These are phyloP conservation scores for Calonectria ilicicola DNA, from an alignment of 2,329 filamentous ascomycete genomes.

Conservation along the genomic window DNA sequence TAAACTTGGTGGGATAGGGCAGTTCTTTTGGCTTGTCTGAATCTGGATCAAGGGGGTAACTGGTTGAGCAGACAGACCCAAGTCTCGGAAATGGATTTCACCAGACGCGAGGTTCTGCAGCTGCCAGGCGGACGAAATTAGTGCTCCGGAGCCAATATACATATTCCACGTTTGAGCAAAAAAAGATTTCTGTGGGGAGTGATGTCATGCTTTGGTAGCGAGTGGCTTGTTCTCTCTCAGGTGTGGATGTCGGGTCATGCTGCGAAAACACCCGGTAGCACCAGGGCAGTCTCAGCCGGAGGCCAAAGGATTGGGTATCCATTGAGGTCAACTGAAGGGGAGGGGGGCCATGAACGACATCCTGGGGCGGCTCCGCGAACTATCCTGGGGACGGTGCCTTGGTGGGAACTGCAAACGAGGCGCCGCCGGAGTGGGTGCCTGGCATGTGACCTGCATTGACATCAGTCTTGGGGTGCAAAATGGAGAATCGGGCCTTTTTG, in stretches of 20 bases:
- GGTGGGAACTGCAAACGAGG: background rate
- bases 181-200: constrained; percentile 1
- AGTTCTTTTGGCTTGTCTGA: too few relatives aligned
- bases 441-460: constrained; percentile 9
- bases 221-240: background rate
- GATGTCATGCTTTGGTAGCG: constrained; percentile 4
- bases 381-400: background rate
- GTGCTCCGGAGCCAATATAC: background rate
- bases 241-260: background rate
- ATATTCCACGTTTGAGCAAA: background rate
- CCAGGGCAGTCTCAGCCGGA: background rate
- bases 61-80: background rate
- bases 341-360: background rate
- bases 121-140: background rate
- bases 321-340: background rate
- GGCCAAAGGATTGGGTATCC: background rate
- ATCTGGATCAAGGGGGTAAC: too few relatives aligned
- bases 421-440: background rate
- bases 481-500: constrained; percentile 5
- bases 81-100: background rate
- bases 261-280: background rate
- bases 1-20: background rate
- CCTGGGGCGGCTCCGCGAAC: background rate
- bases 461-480: background rate
- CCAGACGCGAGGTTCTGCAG: background rate